Percentiles rank a stretch among this genome's conserved stretches.
Conservation (phyloP, 73 alveolate species). For the Effrenium voratum region DNA sequence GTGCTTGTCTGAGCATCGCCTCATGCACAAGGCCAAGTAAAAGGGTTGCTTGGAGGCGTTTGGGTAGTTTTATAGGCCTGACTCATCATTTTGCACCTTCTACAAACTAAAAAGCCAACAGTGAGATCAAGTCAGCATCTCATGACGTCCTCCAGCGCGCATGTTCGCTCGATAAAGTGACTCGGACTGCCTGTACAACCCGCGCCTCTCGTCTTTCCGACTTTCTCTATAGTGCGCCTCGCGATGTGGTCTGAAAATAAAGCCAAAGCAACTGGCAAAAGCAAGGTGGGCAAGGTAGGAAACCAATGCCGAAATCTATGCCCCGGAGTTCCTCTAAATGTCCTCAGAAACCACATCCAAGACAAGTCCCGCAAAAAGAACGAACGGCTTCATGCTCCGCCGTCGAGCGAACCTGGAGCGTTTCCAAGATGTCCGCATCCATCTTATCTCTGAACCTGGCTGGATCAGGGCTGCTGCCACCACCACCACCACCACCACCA, state of each 20-base stretch:
- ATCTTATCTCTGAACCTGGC: constrained; percentile 64
- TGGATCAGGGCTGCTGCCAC: neutral
- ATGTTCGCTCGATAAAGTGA: neutral
- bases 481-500: too few species aligned
- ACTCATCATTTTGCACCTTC: too few species aligned
- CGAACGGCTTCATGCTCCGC: neutral
- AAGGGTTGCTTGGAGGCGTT: too few species aligned
- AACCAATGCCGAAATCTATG: neutral
- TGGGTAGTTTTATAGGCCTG: too few species aligned
- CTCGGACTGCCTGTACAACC: neutral
- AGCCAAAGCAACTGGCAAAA: neutral
- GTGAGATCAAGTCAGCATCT: too few species aligned
- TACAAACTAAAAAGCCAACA: too few species aligned
- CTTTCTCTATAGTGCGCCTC: constrained; percentile 83
- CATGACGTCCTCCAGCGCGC: too few species aligned
- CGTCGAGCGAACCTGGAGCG: constrained; percentile 81
- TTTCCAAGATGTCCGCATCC: constrained; percentile 76
- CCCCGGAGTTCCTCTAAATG: neutral
- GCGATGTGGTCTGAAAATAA: neutral
- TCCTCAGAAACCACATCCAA: neutral
- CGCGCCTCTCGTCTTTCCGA: constrained; percentile 78
- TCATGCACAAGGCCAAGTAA: too few species aligned
- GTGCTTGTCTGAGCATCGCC: constrained; percentile 94
- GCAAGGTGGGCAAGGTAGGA: too few species aligned
- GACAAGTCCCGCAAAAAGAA: neutral